Percentiles rank a stretch among this genome's conserved stretches.
phyloP scores from a whole-genome alignment of 305 asterid species.

The Withania somnifera region DNA sequence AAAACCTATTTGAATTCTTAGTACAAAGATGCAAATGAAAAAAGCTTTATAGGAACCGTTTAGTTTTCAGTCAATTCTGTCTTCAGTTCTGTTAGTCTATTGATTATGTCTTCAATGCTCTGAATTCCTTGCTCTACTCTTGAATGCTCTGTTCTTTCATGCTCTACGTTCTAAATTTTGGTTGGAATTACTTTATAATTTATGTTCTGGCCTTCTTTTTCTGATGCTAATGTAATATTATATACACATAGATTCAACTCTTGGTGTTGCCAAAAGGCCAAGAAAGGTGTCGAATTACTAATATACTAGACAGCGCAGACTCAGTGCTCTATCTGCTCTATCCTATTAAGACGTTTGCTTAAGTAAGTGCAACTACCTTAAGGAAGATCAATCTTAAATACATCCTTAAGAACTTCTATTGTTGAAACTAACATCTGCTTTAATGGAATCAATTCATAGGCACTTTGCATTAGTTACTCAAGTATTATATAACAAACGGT shows the following conservation, averaged over 20 bases:
- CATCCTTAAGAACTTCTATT: neutral
- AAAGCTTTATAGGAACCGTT: neutral
- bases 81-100: neutral
- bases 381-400: neutral
- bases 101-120: neutral
- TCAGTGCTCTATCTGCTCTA: neutral
- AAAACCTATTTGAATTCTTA: neutral
- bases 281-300: neutral
- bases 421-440: neutral
- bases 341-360: neutral
- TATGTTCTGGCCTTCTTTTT: neutral
- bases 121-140: neutral
- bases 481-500: neutral
- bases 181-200: neutral
- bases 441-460: neutral
- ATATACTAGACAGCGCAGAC: neutral
- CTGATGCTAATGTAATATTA: neutral
- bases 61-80: neutral
- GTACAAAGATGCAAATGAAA: neutral
- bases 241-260: neutral
- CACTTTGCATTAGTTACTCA: neutral
- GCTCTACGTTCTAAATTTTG: neutral
- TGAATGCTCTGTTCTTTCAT: neutral
- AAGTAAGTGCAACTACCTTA: neutral
- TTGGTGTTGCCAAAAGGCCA: neutral